phyloP scores from a whole-genome alignment of 148 eudicot genomes.

The Vaccinium myrtillus region DNA sequence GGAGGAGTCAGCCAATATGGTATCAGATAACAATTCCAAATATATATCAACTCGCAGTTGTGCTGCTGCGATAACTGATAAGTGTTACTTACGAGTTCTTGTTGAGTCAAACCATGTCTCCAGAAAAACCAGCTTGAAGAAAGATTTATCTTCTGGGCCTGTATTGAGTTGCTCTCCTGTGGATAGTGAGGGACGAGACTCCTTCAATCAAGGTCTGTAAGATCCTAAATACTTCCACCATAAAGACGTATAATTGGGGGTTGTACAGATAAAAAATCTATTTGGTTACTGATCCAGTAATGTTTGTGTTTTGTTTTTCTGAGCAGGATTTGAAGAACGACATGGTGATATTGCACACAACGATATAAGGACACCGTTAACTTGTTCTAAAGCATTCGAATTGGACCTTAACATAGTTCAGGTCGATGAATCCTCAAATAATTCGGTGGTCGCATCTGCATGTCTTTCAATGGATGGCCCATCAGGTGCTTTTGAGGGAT shows the following conservation, averaged over 20 bases:
- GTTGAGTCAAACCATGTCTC: conserved; percentile 6
- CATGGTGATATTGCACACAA: conserved; percentile 13
- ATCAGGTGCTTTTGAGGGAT: conserved; percentile 7
- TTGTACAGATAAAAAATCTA: background rate
- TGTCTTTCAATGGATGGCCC: conserved; percentile 5
- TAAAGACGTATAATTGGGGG: background rate
- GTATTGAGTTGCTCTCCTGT: conserved; percentile 12
- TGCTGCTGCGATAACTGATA: conserved; percentile 7
- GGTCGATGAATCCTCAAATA: conserved; percentile 33
- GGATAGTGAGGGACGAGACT: conserved; percentile 19
- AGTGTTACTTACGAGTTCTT: conserved; percentile 7
- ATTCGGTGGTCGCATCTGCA: conserved; percentile 3
- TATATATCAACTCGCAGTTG: conserved; percentile 14
- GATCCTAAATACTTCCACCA: conserved; percentile 11
- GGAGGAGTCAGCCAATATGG: conserved; percentile 32
- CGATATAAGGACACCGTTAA: conserved; percentile 11
- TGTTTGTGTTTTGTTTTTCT: conserved; percentile 8
- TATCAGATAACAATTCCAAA: conserved; percentile 14
- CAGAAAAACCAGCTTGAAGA: conserved; percentile 8
- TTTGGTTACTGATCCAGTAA: background rate
- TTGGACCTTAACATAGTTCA: conserved; percentile 57
- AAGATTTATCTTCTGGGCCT: conserved; percentile 19
- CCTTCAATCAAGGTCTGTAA: conserved; percentile 35
- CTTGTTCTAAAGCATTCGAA: conserved; percentile 10
- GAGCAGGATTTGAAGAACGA: conserved; percentile 36